These are phyloP conservation scores for Eucalyptus cloeziana DNA, from an alignment of 345 rosid species.

Conservation along the genomic window DNA sequence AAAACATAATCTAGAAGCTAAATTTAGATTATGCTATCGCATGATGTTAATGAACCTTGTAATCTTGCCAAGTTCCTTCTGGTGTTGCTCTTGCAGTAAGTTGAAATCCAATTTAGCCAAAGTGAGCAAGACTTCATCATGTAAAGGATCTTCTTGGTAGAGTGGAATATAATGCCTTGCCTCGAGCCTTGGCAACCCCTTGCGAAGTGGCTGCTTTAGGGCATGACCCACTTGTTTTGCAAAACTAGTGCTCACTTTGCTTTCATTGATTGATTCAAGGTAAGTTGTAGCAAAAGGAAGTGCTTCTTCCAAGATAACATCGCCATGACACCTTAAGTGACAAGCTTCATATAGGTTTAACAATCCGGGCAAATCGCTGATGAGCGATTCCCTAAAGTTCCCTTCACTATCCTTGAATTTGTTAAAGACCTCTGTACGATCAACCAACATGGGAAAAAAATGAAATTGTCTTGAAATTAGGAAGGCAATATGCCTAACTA, in stretches of 20 bases:
- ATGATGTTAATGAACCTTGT: not conserved
- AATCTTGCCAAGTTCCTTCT: not conserved
- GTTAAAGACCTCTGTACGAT: constrained; percentile 5
- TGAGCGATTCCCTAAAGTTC: not conserved
- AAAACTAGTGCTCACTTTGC: not conserved
- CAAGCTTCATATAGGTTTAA: constrained; percentile 24
- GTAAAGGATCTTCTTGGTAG: not conserved
- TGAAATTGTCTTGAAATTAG: not conserved
- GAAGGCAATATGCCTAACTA: not conserved
- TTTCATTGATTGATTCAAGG: not conserved
- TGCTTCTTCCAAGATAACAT: constrained; percentile 13
- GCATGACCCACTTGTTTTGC: not conserved
- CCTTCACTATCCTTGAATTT: constrained; percentile 6
- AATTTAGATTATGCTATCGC: not conserved
- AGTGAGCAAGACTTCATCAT: not conserved
- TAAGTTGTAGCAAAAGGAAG: constrained; percentile 8
- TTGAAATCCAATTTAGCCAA: constrained; percentile 9
- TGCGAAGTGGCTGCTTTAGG: not conserved
- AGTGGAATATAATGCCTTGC: not conserved
- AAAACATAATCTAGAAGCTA: not conserved
- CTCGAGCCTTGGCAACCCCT: not conserved
- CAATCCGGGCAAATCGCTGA: not conserved
- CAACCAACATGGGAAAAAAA: not conserved
- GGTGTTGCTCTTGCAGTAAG: not conserved
- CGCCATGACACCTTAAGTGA: constrained; percentile 7